Percentiles rank a stretch among this genome's conserved stretches.
Conservation (phyloP, 805 yeast genomes). For the Ogataea paraovalis region DNA sequence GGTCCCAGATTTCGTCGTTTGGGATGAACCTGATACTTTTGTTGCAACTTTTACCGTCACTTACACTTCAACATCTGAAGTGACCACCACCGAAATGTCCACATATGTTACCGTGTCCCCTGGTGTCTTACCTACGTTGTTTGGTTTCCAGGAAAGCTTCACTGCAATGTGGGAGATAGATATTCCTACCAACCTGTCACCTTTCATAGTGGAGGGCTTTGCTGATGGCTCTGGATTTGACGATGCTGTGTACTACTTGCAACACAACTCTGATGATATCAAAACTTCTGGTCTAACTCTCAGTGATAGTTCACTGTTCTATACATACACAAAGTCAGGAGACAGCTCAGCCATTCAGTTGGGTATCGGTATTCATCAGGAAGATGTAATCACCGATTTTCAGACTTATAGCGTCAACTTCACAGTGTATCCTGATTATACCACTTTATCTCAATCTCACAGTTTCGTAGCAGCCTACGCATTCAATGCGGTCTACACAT, state of each 20-base stretch:
- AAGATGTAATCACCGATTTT: neutral
- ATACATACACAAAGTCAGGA: neutral
- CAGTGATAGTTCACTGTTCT: neutral
- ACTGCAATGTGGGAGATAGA: neutral
- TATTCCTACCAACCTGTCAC: neutral
- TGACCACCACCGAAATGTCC: neutral
- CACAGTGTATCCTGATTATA: neutral
- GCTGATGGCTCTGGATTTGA: neutral
- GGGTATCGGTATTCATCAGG: neutral
- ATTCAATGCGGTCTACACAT: neutral
- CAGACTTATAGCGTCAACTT: neutral
- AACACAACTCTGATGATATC: neutral
- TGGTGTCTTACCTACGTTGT: neutral
- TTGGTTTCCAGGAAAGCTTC: neutral
- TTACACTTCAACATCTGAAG: neutral
- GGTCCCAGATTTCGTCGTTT: neutral
- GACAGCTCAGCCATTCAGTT: neutral
- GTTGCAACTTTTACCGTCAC: neutral
- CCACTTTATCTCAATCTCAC: neutral
- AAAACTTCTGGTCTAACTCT: neutral
- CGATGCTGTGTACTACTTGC: neutral
- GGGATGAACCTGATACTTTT: neutral
- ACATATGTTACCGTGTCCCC: neutral
- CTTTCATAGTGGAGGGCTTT: neutral
- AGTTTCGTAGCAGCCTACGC: neutral